A percentile compares a stretch with the other conserved stretches of the same genome.
phyloP scores from a whole-genome alignment of 2,329 filamentous ascomycete genomes.

The Sclerotinia spermophila region DNA sequence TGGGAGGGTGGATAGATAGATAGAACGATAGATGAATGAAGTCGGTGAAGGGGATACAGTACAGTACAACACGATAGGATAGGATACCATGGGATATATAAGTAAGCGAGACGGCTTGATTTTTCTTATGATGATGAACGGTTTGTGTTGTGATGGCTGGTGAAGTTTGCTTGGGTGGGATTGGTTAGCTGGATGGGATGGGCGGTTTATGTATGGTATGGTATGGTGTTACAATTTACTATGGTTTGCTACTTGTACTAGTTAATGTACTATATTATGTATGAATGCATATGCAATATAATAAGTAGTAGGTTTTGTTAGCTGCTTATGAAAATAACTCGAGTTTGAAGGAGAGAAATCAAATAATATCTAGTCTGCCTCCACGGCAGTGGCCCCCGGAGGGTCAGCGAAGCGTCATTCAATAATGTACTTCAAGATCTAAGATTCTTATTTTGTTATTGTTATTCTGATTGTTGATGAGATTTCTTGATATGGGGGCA shows the following conservation, averaged over 20 bases:
- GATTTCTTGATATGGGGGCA: not conserved
- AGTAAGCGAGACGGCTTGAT: not conserved
- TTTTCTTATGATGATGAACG: not conserved
- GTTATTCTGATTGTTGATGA: not conserved
- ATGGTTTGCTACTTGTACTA: constrained; percentile 5
- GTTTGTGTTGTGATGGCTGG: constrained; percentile 9
- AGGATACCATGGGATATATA: not conserved
- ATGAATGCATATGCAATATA: constrained; percentile 13
- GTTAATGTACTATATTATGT: not conserved
- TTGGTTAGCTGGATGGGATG: not conserved
- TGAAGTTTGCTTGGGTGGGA: not conserved
- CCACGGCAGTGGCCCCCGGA: not conserved
- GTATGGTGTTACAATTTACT: too few relatives aligned
- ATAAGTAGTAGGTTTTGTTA: not conserved
- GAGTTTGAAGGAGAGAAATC: not conserved
- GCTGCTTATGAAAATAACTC: not conserved
- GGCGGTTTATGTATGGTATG: not conserved
- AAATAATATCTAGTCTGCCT: not conserved
- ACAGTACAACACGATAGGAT: not conserved
- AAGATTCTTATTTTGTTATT: not conserved
- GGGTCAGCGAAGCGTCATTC: not conserved
- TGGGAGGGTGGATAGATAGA: not conserved
- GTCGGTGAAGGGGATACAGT: constrained; percentile 1
- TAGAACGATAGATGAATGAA: not conserved
- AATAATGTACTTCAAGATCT: not conserved